Percentiles rank a stretch among this genome's conserved stretches.
Evolutionary conservation across 139 green algal genomes (phyloP).

Genomic region (Chlorella sorokiniana): DNA sequence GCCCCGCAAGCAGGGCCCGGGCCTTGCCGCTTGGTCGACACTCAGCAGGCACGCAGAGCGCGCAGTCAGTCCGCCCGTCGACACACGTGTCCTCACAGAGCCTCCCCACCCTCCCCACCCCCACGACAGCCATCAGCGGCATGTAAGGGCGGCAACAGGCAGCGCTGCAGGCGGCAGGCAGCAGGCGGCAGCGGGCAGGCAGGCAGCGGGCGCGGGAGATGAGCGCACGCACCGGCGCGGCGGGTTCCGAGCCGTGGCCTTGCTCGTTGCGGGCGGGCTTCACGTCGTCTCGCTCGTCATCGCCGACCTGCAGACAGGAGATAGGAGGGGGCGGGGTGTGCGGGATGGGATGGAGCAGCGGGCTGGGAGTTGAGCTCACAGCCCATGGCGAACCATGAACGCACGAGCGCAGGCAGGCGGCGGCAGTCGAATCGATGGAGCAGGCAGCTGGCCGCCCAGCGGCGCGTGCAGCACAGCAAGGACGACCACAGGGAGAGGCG

Average conservation of each 20-base stretch:
- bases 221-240: not conserved
- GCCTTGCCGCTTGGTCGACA: slow-evolving; percentile 7
- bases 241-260: slow-evolving; percentile 6
- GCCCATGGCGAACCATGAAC: no score
- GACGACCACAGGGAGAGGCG: no score
- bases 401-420: no score
- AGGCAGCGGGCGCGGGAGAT: not conserved
- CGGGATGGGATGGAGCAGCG: not conserved
- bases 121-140: not conserved
- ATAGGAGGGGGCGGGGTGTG: no score
- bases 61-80: slow-evolving; percentile 6
- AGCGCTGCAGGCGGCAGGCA: not conserved
- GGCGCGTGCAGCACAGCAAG: no score
- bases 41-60: not conserved
- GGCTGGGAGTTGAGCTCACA: not conserved
- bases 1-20: slow-evolving; percentile 1
- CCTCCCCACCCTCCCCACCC: no score
- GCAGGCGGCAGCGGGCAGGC: not conserved
- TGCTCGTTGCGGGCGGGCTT: not conserved
- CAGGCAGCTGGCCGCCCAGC: no score
- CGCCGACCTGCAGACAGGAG: not conserved
- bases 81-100: not conserved
- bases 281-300: slow-evolving; percentile 16
- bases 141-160: not conserved
- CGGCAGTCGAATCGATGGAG: no score